phyloP scores from a whole-genome alignment of 164 flowering plant genomes.

The Pachysandra terminalis region DNA sequence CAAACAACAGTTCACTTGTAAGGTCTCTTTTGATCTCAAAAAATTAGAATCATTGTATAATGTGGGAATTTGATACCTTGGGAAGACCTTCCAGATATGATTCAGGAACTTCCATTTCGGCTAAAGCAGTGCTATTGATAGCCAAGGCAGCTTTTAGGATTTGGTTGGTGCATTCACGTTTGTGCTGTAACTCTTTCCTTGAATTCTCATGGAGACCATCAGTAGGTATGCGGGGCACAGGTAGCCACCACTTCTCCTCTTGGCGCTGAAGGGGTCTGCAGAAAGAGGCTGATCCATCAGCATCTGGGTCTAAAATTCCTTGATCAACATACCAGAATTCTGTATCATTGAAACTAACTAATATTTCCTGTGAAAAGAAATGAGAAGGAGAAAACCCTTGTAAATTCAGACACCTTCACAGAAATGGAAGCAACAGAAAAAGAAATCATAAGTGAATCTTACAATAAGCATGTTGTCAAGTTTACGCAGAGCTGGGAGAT shows the following conservation, averaged over 20 bases:
- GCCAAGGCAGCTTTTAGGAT: slow-evolving; percentile 93
- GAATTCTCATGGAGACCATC: slow-evolving; percentile 66
- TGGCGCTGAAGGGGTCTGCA: slow-evolving; percentile 66
- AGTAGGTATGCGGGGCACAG: slow-evolving; percentile 81
- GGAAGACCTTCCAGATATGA: slow-evolving; percentile 85
- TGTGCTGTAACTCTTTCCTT: slow-evolving; percentile 66
- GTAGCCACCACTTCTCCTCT: slow-evolving; percentile 99
- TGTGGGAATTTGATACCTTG: slow-evolving; percentile 45
- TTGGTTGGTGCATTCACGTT: slow-evolving; percentile 84
- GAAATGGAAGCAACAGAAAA: not conserved
- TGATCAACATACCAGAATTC: slow-evolving; percentile 99
- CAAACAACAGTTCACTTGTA: not conserved
- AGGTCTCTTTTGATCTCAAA: not conserved
- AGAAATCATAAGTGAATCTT: slow-evolving; percentile 23
- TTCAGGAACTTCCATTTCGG: slow-evolving; percentile 95
- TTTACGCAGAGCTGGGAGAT: slow-evolving; percentile 87
- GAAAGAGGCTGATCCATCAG: slow-evolving; percentile 67
- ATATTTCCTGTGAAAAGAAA: slow-evolving; percentile 57
- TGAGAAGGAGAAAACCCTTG: not conserved
- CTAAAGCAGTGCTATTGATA: slow-evolving; percentile 67
- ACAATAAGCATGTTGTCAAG: slow-evolving; percentile 96
- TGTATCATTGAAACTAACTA: slow-evolving; percentile 64
- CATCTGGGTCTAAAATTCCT: slow-evolving; percentile 64
- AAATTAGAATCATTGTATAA: not conserved
- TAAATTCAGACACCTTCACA: not conserved